These are phyloP conservation scores for Arthromyces matolae DNA, from an alignment of 768 basidiomycete genomes.

Conservation along the genomic window DNA sequence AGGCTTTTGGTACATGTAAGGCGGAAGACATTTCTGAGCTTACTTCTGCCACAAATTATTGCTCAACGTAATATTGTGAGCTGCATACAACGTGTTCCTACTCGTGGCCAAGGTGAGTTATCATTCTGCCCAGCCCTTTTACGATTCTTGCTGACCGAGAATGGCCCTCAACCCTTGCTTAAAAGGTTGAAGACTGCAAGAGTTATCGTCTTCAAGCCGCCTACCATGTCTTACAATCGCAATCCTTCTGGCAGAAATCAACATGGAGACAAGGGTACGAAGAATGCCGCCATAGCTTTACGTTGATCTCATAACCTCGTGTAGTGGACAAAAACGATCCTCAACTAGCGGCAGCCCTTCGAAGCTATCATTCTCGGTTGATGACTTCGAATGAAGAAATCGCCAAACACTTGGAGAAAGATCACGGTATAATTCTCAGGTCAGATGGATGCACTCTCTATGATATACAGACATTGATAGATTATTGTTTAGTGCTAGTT, in stretches of 20 bases:
- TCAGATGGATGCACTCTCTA: neutral
- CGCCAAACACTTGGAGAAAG: neutral
- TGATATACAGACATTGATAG: neutral
- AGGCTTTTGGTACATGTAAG: too few relatives aligned
- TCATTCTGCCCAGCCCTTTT: too few relatives aligned
- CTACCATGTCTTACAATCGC: neutral
- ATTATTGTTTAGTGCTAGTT: neutral
- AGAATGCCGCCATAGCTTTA: neutral
- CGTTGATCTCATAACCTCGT: neutral
- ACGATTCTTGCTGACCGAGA: too few relatives aligned
- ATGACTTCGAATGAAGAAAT: neutral
- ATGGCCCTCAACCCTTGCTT: too few relatives aligned
- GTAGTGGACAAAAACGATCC: neutral
- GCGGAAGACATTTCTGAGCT: too few relatives aligned
- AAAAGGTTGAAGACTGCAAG: too few relatives aligned
- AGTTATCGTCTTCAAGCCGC: too few relatives aligned
- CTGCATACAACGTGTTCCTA: too few relatives aligned
- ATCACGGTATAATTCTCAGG: neutral
- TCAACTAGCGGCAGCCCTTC: neutral
- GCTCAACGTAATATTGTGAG: too few relatives aligned
- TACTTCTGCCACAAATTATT: too few relatives aligned
- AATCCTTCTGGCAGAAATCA: neutral
- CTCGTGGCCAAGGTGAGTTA: too few relatives aligned
- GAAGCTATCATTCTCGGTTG: constrained; percentile 18
- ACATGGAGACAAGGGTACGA: neutral